phyloP scores from a whole-genome alignment of 805 yeast species.

The Candida tibetensis region DNA sequence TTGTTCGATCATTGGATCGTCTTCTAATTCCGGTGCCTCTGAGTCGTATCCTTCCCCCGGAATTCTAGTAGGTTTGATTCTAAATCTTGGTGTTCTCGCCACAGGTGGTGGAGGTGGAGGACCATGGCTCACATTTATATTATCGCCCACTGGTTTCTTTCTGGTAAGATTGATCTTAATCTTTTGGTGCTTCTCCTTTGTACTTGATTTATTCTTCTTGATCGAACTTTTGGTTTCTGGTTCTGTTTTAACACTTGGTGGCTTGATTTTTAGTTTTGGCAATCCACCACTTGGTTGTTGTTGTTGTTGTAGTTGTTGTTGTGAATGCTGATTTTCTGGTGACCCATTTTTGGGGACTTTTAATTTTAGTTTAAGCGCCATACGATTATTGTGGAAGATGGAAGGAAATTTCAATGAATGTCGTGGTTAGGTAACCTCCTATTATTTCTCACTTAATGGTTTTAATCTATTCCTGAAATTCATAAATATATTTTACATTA shows the following conservation, averaged over 20 bases:
- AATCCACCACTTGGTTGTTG: conserved; percentile 8
- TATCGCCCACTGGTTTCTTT: conserved; percentile 2
- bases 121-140: too few species aligned
- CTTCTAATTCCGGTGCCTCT: conserved; percentile 94
- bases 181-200: conserved; percentile 22
- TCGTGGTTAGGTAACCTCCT: too few species aligned
- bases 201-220: conserved; percentile 5
- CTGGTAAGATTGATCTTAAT: conserved; percentile 23
- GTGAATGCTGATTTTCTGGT: background rate
- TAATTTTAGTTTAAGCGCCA: conserved; percentile 17
- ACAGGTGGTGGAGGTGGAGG: conserved; percentile 2
- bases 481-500: too few species aligned
- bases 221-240: background rate
- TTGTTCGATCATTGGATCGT: conserved; percentile 88
- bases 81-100: conserved; percentile 37
- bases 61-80: conserved; percentile 59
- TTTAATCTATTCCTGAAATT: too few species aligned
- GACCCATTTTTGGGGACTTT: conserved; percentile 9
- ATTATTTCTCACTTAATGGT: too few species aligned
- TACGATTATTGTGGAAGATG: too few species aligned
- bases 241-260: conserved; percentile 11
- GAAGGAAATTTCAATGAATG: too few species aligned
- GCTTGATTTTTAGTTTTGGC: conserved; percentile 22
- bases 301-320: conserved; percentile 1
- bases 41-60: conserved; percentile 97